phyloP scores from a whole-genome alignment of 108 stramenopile genomes.

The Cyclotella baltica region DNA sequence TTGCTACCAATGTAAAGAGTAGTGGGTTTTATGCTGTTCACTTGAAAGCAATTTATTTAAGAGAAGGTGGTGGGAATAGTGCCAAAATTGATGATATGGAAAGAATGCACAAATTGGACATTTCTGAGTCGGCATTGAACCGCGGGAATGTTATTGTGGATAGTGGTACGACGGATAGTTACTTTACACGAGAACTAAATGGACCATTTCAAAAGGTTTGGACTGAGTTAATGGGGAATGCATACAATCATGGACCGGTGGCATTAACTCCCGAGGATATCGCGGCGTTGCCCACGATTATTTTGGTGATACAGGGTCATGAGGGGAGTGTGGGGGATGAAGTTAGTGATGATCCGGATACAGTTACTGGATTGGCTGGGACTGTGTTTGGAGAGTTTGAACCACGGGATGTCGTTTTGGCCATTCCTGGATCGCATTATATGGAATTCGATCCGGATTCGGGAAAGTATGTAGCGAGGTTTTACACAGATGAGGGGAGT shows the following conservation, averaged over 20 bases:
- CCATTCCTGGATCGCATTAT: conserved; percentile 85
- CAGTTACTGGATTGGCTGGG: conserved; percentile 61
- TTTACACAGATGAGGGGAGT: conserved; percentile 83
- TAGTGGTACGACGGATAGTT: conserved; percentile 97
- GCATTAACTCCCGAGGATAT: conserved; percentile 65
- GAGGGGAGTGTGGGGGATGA: conserved; percentile 46
- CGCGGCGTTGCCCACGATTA: conserved; percentile 78
- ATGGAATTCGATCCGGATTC: conserved; percentile 71
- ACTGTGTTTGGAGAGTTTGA: conserved; percentile 54
- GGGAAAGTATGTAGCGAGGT: conserved; percentile 64
- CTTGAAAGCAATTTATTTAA: conserved; percentile 68
- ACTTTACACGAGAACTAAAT: conserved; percentile 67
- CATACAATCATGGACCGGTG: conserved; percentile 50
- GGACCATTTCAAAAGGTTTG: conserved; percentile 67
- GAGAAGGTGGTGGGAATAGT: conserved; percentile 58
- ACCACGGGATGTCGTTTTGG: conserved; percentile 77
- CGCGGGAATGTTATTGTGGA: conserved; percentile 94
- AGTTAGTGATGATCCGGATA: conserved; percentile 26
- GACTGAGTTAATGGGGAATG: conserved; percentile 64
- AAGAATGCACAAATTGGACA: conserved; percentile 25
- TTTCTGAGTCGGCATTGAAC: conserved; percentile 54
- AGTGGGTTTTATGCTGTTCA: conserved; percentile 83
- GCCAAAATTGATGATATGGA: conserved; percentile 37
- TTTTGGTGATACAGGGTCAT: conserved; percentile 75
- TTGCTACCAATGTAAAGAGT: conserved; percentile 50